Conservation (phyloP, 176 grass and related monocot genomes). For the Alloteropsis semialata region DNA sequence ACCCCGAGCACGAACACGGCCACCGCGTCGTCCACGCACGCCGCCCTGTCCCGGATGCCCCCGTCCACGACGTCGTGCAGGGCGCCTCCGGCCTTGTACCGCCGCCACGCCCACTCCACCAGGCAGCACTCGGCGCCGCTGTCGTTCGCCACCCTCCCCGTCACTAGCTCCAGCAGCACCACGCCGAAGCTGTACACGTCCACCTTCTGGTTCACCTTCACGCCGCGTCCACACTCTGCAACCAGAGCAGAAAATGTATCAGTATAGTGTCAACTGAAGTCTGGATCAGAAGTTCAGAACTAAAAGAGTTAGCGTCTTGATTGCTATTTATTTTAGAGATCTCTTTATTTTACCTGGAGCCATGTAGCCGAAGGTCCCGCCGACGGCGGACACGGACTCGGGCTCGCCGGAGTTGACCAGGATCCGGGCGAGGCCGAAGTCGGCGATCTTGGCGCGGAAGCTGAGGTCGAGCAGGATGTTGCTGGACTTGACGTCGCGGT, state of each 20-base stretch:
- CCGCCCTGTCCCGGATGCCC: conserved; percentile 10
- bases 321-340: background rate
- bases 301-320: too few relatives aligned
- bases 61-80: conserved; percentile 34
- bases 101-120: conserved; percentile 51
- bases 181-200: conserved; percentile 84
- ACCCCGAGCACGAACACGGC: conserved; percentile 49
- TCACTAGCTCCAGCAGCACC: conserved; percentile 66
- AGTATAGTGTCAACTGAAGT: background rate
- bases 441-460: conserved; percentile 58
- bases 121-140: conserved; percentile 23
- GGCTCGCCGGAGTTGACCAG: conserved; percentile 45
- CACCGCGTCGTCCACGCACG: conserved; percentile 35
- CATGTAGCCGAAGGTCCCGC: conserved; percentile 77
- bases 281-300: too few relatives aligned
- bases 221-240: conserved; percentile 40
- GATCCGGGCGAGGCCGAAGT: conserved; percentile 64
- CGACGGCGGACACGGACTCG: conserved; percentile 28
- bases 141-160: conserved; percentile 38
- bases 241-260: background rate
- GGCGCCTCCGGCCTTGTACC: background rate
- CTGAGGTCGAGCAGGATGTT: conserved; percentile 64
- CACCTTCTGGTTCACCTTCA: conserved; percentile 62
- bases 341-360: conserved; percentile 43
- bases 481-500: conserved; percentile 78